A percentile compares a stretch with the other conserved stretches of the same genome.
phyloP scores from a whole-genome alignment of 169 alveolate genomes.

The Plasmodium berghei region DNA sequence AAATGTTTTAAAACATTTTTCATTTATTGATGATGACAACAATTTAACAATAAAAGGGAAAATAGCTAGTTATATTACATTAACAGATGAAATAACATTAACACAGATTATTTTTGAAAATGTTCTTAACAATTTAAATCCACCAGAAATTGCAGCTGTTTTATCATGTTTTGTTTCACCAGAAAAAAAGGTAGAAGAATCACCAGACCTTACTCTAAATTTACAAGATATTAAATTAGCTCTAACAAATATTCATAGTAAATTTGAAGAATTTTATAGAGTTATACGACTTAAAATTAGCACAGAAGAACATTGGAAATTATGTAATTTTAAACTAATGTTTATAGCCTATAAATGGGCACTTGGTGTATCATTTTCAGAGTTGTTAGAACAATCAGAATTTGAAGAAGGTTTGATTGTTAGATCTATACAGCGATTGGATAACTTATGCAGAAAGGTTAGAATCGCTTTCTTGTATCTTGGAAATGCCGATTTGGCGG shows the following conservation, averaged over 20 bases:
- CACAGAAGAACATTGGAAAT: constrained; percentile 82
- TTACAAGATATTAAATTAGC: constrained; percentile 85
- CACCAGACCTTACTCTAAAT: constrained; percentile 85
- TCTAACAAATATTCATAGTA: constrained; percentile 78
- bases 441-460: constrained; percentile 90
- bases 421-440: constrained; percentile 91
- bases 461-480: constrained; percentile 90
- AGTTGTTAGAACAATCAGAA: constrained; percentile 82
- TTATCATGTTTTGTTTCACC: constrained; percentile 85
- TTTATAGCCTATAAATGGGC: constrained; percentile 86
- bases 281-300: constrained; percentile 76
- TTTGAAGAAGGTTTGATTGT: constrained; percentile 95
- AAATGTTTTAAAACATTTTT: constrained; percentile 86
- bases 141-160: constrained; percentile 87
- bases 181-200: constrained; percentile 85
- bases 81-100: constrained; percentile 90
- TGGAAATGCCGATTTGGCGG: constrained; percentile 90
- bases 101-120: constrained; percentile 86
- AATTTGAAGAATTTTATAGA: constrained; percentile 77
- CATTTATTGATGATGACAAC: constrained; percentile 85
- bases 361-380: constrained; percentile 83
- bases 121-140: constrained; percentile 80
- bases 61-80: constrained; percentile 88
- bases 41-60: constrained; percentile 90
- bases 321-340: constrained; percentile 74